Evolutionary conservation across 1,284 basidiomycete species (phyloP).

Genomic region (Apiotrichum siamense): DNA sequence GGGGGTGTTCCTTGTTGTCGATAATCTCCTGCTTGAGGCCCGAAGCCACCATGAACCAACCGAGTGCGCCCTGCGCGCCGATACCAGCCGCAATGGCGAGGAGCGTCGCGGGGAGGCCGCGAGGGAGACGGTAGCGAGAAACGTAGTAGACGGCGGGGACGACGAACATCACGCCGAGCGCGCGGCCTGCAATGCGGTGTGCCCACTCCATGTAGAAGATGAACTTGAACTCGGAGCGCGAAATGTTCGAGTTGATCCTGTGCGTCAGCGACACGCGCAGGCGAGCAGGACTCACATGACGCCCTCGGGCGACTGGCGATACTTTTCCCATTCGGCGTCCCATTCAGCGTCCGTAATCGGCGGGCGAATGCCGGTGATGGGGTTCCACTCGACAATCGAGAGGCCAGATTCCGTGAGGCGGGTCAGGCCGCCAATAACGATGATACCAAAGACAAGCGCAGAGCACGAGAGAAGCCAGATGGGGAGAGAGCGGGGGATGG

Average conservation of each 20-base stretch:
- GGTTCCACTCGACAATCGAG: constrained; percentile 97
- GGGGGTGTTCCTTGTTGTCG: constrained; percentile 73
- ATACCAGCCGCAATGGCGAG: constrained; percentile 69
- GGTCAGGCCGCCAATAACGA: constrained; percentile 93
- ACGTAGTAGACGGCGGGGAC: constrained; percentile 74
- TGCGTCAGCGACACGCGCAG: neutral
- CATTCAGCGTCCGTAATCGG: constrained; percentile 73
- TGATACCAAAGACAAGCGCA: constrained; percentile 79
- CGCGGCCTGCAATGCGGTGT: constrained; percentile 85
- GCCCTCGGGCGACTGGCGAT: constrained; percentile 91
- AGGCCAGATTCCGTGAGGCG: constrained; percentile 95
- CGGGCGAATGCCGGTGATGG: constrained; percentile 82
- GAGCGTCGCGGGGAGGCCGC: constrained; percentile 59
- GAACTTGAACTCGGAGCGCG: constrained; percentile 83
- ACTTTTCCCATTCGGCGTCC: constrained; percentile 89
- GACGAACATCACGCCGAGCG: constrained; percentile 76
- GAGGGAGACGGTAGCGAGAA: constrained; percentile 60
- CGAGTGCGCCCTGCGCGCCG: constrained; percentile 79
- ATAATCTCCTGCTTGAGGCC: constrained; percentile 80
- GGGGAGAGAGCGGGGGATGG: constrained; percentile 66
- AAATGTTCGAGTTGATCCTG: constrained; percentile 82
- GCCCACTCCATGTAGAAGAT: constrained; percentile 99
- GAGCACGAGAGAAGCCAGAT: constrained; percentile 78
- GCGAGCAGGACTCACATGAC: constrained; percentile 61
- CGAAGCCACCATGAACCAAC: constrained; percentile 99